A percentile compares a stretch with the other conserved stretches of the same genome.
phyloP scores from a whole-genome alignment of 768 basidiomycete genomes.

The Suillus brevipes region DNA sequence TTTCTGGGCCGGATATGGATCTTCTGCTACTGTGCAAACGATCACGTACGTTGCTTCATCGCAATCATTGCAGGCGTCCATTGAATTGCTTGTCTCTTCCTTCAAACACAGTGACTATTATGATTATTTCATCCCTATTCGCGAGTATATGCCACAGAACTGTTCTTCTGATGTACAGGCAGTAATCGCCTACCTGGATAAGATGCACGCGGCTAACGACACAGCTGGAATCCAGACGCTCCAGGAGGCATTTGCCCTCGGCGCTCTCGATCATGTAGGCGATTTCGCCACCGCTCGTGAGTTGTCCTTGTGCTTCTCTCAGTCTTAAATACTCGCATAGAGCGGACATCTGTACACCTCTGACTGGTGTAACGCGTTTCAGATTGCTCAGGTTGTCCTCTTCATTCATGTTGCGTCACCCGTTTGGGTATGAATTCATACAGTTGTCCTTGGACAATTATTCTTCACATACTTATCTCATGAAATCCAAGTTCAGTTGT shows the following conservation, averaged over 20 bases:
- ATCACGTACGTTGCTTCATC: conserved; percentile 34
- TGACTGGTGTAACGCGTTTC: not conserved
- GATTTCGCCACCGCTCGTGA: conserved; percentile 64
- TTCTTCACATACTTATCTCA: no score
- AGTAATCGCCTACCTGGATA: conserved; percentile 61
- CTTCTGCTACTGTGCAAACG: conserved; percentile 46
- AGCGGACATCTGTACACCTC: not conserved
- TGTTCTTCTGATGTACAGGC: conserved; percentile 72
- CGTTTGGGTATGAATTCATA: not conserved
- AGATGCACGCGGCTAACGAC: conserved; percentile 49
- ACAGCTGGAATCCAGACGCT: conserved; percentile 47
- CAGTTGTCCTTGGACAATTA: not conserved
- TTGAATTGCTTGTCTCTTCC: not conserved
- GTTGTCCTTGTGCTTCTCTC: conserved; percentile 15
- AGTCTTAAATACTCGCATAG: not conserved
- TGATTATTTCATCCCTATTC: conserved; percentile 66
- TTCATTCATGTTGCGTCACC: not conserved
- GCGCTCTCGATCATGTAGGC: conserved; percentile 56
- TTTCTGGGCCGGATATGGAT: conserved; percentile 45
- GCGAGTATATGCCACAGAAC: conserved; percentile 65
- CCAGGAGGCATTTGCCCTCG: conserved; percentile 61
- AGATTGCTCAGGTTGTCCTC: no score
- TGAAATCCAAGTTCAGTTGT: no score
- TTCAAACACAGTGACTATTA: conserved; percentile 19
- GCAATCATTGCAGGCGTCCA: conserved; percentile 32